Evolutionary conservation across 2,329 filamentous ascomycete genomes (phyloP).

Genomic region (Curvularia verruculosa): DNA sequence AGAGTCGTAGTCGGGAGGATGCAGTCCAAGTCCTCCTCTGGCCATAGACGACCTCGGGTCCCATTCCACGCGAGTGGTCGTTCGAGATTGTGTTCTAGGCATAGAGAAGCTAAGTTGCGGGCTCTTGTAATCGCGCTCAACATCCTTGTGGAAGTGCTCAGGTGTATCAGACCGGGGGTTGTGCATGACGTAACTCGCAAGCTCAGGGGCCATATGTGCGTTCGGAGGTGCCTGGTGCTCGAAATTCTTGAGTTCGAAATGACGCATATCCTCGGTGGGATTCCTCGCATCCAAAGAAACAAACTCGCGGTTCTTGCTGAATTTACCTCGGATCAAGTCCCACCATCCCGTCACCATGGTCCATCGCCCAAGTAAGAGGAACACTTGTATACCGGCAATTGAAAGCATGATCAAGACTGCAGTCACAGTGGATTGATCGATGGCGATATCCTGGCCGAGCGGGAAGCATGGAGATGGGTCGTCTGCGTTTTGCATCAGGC

Average conservation of each 20-base stretch:
- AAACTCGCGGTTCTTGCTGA: constrained; percentile 74
- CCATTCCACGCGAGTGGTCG: constrained; percentile 40
- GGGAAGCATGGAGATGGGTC: constrained; percentile 71
- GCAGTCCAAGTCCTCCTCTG: constrained; percentile 49
- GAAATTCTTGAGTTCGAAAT: constrained; percentile 48
- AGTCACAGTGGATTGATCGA: constrained; percentile 77
- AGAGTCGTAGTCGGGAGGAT: constrained; percentile 42
- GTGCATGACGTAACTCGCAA: constrained; percentile 26
- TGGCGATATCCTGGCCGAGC: constrained; percentile 66
- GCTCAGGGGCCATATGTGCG: constrained; percentile 34
- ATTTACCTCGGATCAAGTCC: constrained; percentile 63
- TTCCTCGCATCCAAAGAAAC: constrained; percentile 79
- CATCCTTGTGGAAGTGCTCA: constrained; percentile 46
- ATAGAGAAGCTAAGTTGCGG: constrained; percentile 51
- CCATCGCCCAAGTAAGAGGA: constrained; percentile 79
- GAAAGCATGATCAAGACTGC: constrained; percentile 83
- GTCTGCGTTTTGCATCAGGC: constrained; percentile 64
- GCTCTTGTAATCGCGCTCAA: constrained; percentile 48
- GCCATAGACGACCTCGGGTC: constrained; percentile 47
- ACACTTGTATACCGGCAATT: constrained; percentile 81
- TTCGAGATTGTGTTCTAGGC: constrained; percentile 47
- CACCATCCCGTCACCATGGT: constrained; percentile 88
- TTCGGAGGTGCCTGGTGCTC: constrained; percentile 36
- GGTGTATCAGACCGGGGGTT: constrained; percentile 37
- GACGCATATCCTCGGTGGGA: constrained; percentile 39